Base-by-base conservation (phyloP, 1,139 yeast genomes). In the Suhomyces bribrorum region DNA sequence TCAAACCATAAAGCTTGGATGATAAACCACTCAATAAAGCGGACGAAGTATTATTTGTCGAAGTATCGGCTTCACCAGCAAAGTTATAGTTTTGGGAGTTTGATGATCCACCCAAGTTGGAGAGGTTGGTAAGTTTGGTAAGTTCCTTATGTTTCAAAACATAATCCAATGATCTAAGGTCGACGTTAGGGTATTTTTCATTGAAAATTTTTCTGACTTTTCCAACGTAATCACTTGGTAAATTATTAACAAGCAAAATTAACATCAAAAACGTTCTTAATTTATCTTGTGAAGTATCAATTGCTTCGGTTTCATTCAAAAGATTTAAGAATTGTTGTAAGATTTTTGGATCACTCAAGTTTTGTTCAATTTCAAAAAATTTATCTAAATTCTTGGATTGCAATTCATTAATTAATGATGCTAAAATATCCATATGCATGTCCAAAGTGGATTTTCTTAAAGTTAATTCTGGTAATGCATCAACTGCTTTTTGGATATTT, bases 401-500 rank as follows among this genome's bases (percentile, higher is more conserved):
- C 44, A 92, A 74, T 49, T 89, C 90, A 54, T 83, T 82, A 44
- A 94, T 75, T 41, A 92, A 69, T 7, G 92, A 79, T 5, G 96
- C 88, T 48, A 95, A 81, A 31, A 92, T 90, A 55, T 89, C 90
- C 96, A 92, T 92, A 65, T 92, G 99, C 84, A 87, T 86, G 62
- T 92, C 99, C 52, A 92, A 82, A 15, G 90, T 81, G 37, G 82
- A 75, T 60, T 92, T 92, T 50, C 95, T 78, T 7, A 90, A 88
- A 0, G 97, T 88, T 46, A 92, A 71, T 60, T 88, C 95, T 1
- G 98, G 98, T 42, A 92, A 73, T 24, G 90, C 90, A 40, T 89
- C 90, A 29, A 92, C 90, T 4, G 97, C 97, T 49, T 81, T 87
- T 60, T 84, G 92, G 35, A 88, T 83, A 55, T 86, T 84, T 38